Evolutionary conservation across 2,329 filamentous ascomycete species (phyloP).

Genomic region (Penicillium concentricum): DNA sequence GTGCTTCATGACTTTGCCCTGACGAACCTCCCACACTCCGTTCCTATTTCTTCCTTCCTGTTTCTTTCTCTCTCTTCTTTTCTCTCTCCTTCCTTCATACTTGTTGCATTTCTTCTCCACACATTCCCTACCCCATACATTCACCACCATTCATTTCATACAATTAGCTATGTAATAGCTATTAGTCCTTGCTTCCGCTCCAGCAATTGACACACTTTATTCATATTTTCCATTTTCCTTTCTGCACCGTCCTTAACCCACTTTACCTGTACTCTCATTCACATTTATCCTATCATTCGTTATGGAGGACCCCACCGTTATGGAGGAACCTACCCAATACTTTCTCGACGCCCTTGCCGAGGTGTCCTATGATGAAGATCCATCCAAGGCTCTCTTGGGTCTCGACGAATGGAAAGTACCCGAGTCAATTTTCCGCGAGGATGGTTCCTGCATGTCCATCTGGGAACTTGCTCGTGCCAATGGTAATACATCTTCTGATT

Average conservation of each 20-base stretch:
- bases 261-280: background rate
- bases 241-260: background rate
- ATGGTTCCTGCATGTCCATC: background rate
- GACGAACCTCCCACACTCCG: too few relatives aligned
- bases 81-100: background rate
- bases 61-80: background rate
- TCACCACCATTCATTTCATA: background rate
- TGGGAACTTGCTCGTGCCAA: background rate
- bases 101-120: background rate
- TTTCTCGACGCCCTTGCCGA: background rate
- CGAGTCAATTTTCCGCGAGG: background rate
- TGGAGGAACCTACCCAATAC: background rate
- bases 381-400: background rate
- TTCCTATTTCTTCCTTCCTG: background rate
- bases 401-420: background rate
- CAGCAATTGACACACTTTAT: background rate
- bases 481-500: background rate
- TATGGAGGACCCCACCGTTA: background rate
- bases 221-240: background rate
- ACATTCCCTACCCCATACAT: background rate
- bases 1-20: background rate
- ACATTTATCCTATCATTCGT: background rate
- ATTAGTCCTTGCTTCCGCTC: background rate
- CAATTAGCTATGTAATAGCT: background rate
- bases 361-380: background rate